Evolutionary conservation across 164 flowering plant genomes (phyloP).

Genomic region (Vitis riparia): DNA sequence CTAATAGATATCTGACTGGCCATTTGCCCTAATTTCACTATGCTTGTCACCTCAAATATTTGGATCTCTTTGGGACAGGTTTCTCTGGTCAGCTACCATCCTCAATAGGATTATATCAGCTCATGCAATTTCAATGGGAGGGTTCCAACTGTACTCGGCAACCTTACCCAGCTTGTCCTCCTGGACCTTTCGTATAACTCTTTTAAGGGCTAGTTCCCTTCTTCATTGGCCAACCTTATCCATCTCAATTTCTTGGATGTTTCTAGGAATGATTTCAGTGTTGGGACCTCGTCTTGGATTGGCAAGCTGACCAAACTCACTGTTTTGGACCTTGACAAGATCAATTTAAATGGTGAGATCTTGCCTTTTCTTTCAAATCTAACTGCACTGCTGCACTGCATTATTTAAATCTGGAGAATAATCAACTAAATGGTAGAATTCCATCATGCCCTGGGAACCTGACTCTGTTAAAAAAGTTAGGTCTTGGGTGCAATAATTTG

Average conservation of each 20-base stretch:
- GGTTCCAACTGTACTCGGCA: too few species aligned
- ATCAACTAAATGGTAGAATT: too few species aligned
- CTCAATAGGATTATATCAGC: slow-evolving; percentile 18
- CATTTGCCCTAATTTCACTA: slow-evolving; percentile 15
- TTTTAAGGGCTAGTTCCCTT: not conserved
- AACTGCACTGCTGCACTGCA: slow-evolving; percentile 2
- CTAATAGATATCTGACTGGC: slow-evolving; percentile 13
- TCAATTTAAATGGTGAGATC: slow-evolving; percentile 10
- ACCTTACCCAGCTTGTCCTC: not conserved
- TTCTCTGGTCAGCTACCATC: slow-evolving; percentile 19
- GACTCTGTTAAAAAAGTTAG: too few species aligned
- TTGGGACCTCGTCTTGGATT: not conserved
- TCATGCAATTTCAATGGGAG: too few species aligned
- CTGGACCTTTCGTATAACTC: slow-evolving; percentile 1
- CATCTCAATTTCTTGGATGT: too few species aligned
- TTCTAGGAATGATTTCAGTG: too few species aligned
- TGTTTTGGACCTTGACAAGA: not conserved
- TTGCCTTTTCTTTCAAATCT: slow-evolving; percentile 16
- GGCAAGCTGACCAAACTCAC: not conserved
- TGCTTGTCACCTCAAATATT: not conserved
- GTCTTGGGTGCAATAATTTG: slow-evolving; percentile 9
- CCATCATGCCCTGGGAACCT: too few species aligned
- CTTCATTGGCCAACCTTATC: not conserved
- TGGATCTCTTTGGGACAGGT: not conserved
- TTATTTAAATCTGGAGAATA: not conserved